Conservation (phyloP, 1,284 basidiomycete genomes). For the Apiotrichum gracile region DNA sequence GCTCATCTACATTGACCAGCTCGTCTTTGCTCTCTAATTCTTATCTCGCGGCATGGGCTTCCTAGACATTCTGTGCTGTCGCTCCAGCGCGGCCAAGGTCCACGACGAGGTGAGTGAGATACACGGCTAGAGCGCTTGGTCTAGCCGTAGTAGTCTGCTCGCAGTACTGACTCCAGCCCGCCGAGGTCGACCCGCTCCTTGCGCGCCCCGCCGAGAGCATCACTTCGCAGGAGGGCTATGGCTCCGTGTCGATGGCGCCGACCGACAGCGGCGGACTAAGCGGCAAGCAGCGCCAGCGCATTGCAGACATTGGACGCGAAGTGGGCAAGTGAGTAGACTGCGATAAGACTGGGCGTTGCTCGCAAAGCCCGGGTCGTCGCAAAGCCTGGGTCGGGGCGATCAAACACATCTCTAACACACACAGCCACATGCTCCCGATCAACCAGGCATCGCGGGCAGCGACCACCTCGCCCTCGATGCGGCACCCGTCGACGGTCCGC, state of each 20-base stretch:
- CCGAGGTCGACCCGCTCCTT: conserved; percentile 13
- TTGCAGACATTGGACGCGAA: conserved; percentile 17
- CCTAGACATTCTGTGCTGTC: conserved; percentile 13
- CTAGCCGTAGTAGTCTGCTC: no score
- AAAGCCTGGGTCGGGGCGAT: no score
- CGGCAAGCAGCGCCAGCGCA: conserved; percentile 7
- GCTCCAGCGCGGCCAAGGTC: conserved; percentile 3
- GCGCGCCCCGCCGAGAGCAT: conserved; percentile 11
- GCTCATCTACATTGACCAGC: not conserved
- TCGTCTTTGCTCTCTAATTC: not conserved
- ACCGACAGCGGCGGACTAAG: conserved; percentile 8
- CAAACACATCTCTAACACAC: not conserved
- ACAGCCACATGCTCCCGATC: conserved; percentile 20
- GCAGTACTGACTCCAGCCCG: not conserved
- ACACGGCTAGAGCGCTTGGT: no score
- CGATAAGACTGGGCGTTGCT: not conserved
- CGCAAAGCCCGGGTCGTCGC: no score
- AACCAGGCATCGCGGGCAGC: conserved; percentile 9
- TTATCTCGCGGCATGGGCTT: conserved; percentile 5
- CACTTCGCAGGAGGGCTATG: conserved; percentile 12
- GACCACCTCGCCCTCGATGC: conserved; percentile 1
- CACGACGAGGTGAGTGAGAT: conserved; percentile 8
- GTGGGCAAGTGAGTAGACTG: conserved; percentile 14
- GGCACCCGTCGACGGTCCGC: not conserved
- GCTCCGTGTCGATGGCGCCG: conserved; percentile 7